Conservation (phyloP, 495 filamentous ascomycete genomes). For the Lentithecium fluviatile region DNA sequence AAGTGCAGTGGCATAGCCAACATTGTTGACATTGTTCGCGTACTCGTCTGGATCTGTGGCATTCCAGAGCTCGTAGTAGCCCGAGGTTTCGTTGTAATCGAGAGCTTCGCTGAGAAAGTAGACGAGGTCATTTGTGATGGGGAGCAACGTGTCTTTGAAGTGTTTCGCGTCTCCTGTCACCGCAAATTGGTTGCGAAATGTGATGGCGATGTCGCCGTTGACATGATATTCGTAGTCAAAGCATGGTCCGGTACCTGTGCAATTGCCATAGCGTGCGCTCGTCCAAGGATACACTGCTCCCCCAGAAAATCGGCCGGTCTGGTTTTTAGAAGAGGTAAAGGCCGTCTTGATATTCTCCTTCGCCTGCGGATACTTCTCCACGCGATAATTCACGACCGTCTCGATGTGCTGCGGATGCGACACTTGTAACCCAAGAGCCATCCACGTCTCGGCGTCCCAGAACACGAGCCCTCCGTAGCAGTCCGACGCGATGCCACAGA, state of each 20-base stretch:
- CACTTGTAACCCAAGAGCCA: conserved; percentile 62
- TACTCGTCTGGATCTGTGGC: conserved; percentile 83
- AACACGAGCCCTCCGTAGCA: conserved; percentile 63
- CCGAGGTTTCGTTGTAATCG: conserved; percentile 52
- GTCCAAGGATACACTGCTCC: conserved; percentile 65
- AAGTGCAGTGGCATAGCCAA: conserved; percentile 70
- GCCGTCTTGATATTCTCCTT: conserved; percentile 42
- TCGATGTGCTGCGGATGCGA: conserved; percentile 58
- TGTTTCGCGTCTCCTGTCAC: conserved; percentile 57
- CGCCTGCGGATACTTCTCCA: conserved; percentile 54
- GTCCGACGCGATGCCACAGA: conserved; percentile 61
- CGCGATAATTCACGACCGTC: conserved; percentile 60
- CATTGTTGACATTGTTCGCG: conserved; percentile 68
- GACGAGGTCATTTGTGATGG: conserved; percentile 59
- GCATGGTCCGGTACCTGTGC: conserved; percentile 65
- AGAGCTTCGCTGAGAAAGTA: conserved; percentile 58
- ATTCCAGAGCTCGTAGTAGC: conserved; percentile 55
- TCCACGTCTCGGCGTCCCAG: conserved; percentile 67
- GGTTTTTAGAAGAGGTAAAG: conserved; percentile 47
- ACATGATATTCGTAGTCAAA: conserved; percentile 67
- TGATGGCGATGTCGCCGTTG: conserved; percentile 71
- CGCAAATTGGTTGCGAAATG: conserved; percentile 60
- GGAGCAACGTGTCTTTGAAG: conserved; percentile 55
- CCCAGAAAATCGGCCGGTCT: conserved; percentile 48
- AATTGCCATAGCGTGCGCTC: conserved; percentile 63